A percentile compares a stretch with the other conserved stretches of the same genome.
Evolutionary conservation across 495 filamentous ascomycete species (phyloP).

Genomic region (Daldinia concentrica): DNA sequence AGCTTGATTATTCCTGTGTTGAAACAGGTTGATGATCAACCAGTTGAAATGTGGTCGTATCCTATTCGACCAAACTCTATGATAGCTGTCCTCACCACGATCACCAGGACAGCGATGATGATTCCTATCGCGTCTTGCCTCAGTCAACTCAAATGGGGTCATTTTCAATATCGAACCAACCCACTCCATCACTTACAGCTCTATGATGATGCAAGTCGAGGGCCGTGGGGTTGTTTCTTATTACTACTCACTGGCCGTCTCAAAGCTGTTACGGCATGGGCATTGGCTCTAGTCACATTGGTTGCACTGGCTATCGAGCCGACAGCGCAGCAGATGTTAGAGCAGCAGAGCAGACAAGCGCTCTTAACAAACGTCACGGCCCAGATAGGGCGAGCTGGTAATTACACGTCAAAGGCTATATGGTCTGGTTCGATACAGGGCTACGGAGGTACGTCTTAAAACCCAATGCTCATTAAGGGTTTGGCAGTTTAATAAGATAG

Average conservation of each 20-base stretch:
- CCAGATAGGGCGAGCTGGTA: neutral
- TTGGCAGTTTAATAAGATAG: neutral
- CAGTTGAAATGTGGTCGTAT: neutral
- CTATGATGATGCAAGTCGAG: neutral
- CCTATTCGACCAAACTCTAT: neutral
- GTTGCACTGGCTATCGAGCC: neutral
- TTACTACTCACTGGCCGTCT: neutral
- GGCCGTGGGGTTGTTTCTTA: neutral
- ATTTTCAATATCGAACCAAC: neutral
- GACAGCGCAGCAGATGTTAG: neutral
- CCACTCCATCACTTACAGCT: neutral
- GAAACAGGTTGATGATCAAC: neutral
- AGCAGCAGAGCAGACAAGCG: neutral
- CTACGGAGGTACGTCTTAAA: neutral
- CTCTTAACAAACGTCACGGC: neutral
- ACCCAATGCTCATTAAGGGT: neutral
- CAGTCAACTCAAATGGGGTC: neutral
- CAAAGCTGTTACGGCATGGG: neutral
- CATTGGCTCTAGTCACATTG: neutral
- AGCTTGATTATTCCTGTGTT: neutral
- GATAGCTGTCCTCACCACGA: neutral
- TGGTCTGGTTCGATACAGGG: neutral
- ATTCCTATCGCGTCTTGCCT: neutral
- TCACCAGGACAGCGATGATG: neutral
- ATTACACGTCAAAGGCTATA: neutral